Percentiles rank a stretch among this genome's conserved stretches.
These are phyloP conservation scores for Sporobolus alterniflorus DNA, from an alignment of 202 grass and related monocot genomes.

Conservation along the genomic window DNA sequence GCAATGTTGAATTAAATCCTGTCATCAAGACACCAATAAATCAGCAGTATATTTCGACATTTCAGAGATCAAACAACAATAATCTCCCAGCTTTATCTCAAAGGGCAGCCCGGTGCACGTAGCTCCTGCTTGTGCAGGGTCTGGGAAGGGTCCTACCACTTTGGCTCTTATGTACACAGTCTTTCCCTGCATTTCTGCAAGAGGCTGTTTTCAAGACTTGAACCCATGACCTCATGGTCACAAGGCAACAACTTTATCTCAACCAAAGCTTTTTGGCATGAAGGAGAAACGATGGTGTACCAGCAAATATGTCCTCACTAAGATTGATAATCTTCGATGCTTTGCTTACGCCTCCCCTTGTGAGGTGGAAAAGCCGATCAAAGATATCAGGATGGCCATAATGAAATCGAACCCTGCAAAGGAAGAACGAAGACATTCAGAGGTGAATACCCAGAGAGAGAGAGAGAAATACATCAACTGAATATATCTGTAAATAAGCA, in stretches of 20 bases:
- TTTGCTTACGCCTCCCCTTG: constrained; percentile 96
- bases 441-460: too few species aligned
- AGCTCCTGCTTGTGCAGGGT: too few species aligned
- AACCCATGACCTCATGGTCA: too few species aligned
- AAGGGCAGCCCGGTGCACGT: too few species aligned
- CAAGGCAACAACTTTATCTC: not conserved
- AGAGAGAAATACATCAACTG: not conserved
- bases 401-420: constrained; percentile 86
- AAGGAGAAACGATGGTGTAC: constrained; percentile 31
- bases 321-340: constrained; percentile 97
- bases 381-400: constrained; percentile 99
- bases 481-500: not conserved
- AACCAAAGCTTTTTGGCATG: not conserved
- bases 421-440: not conserved
- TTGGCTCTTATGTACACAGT: too few species aligned
- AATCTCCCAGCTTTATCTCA: not conserved
- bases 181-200: too few species aligned
- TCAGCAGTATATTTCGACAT: constrained; percentile 23
- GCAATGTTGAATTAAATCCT: constrained; percentile 97
- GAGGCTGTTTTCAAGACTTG: too few species aligned
- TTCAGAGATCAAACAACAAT: constrained; percentile 5
- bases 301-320: constrained; percentile 99
- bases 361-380: constrained; percentile 97
- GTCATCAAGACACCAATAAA: constrained; percentile 11
- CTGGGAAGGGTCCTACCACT: too few species aligned